Conservation (phyloP, 2,329 filamentous ascomycete species). For the Calonectria montana region DNA sequence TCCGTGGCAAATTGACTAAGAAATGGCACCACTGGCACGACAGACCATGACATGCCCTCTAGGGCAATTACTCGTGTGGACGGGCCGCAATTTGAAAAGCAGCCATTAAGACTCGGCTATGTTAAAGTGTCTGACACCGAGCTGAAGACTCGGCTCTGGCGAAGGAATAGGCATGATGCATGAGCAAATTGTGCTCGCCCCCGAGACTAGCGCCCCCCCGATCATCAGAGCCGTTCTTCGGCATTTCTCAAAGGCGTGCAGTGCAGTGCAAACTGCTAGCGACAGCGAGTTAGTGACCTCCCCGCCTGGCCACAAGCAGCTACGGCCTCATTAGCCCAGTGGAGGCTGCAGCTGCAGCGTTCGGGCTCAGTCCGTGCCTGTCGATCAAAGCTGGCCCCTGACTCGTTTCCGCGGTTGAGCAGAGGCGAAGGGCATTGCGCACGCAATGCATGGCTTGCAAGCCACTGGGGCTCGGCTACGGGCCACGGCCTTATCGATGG, state of each 20-base stretch:
- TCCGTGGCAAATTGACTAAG: background rate
- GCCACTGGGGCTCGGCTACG: conserved; percentile 9
- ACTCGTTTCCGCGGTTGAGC: conserved; percentile 29
- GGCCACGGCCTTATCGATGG: background rate
- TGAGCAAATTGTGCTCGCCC: background rate
- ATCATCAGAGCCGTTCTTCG: background rate
- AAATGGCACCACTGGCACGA: background rate
- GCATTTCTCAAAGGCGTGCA: background rate
- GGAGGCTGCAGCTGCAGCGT: conserved; percentile 5
- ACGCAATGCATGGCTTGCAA: conserved; percentile 5
- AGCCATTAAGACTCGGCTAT: background rate
- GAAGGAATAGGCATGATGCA: background rate
- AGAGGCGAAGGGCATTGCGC: background rate
- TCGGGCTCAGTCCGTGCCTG: conserved; percentile 40
- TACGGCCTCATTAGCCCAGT: conserved; percentile 22
- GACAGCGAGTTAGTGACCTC: background rate
- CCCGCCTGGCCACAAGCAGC: conserved; percentile 33
- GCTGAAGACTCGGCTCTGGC: background rate
- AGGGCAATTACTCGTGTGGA: background rate
- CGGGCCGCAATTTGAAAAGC: background rate
- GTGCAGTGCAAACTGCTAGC: background rate
- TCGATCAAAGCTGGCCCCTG: conserved; percentile 38
- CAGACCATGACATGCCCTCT: background rate
- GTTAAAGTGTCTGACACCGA: background rate
- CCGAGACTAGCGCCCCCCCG: conserved; percentile 8